Base-by-base conservation (phyloP, 169 alveolate genomes). In the Plasmodium inui region DNA sequence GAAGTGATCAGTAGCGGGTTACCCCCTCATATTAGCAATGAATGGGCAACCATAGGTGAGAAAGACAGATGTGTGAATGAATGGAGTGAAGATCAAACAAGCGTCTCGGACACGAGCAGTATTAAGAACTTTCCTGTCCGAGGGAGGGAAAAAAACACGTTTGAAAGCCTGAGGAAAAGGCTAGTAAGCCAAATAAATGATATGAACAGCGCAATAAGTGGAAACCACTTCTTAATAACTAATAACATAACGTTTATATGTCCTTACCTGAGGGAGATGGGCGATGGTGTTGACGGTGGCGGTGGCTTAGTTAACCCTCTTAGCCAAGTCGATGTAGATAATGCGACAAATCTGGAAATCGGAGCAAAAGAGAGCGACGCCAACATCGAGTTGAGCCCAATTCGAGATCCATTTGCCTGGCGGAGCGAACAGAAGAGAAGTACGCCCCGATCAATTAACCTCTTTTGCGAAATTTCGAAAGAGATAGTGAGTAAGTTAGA, bases 201-300 rank as follows among this genome's bases (percentile, higher is more conserved):
- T 76, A 86, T 86, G 93, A 86, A 53, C 67, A 76, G 61, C 9
- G 26, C 50, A n/a, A 86, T 76, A 26, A 32, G 93, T 44, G 32
- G 19, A 19, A 86, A 78, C 39, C 22, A 86, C 2, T 86, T 86
- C 67, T 76, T 86, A 32, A 26, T 78, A 32, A 86, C 74, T 41
- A 86, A 86, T 57, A 78, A 86, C 81, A 55, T 86, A 78, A 37
- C 50, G 9, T 86, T 41, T 6, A 53, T 86, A 76, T 55, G 46
- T 39, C 74, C 46, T 26, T 74, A 50, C 32, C 81, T 70, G 72
- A 84, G 78, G 34, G 83, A 84, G 72, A n/a, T 55, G 70, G 26
- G 70, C 44, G 71, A 7, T 28, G 14, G 10, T 0, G 76, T 0
- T 19, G 76, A 8, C 0, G 37, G 39, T 67, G 41, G 28, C 28